Evolutionary conservation across 495 filamentous ascomycete genomes (phyloP), one percentile per base, ranked within the genome.

Genomic region (Hypoxylon fuscum): DNA sequence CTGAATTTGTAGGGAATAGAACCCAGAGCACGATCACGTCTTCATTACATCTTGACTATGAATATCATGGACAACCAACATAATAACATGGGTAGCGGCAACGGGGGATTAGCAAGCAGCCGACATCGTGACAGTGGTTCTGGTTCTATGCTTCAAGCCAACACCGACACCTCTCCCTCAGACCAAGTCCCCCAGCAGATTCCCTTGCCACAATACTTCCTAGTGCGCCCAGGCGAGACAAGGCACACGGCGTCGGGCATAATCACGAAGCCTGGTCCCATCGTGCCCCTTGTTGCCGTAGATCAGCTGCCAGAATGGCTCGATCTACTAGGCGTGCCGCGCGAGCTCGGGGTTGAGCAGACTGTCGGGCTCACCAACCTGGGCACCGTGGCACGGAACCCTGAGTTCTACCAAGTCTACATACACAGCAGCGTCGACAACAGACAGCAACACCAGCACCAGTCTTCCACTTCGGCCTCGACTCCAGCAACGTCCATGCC

Each of bases 281-380:
- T 78, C 22, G 77, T 81, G 10, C 80, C 78, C 0, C 73, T 82
- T 15, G 68, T 82, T 17, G 68, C 77, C 0, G 67, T 76, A 9
- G 79, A 80, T 53, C 74, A 81, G 59, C 74, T 83, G 0, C 80
- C 77, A 0, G 68, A 67, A 5, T 74, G 71, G 64, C 50, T 79
- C 10, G 58, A 77, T 12, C 52, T 81, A 15, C 43, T 71, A 15
- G 74, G 72, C 10, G 59, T 76, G 4, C 77, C 77, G 14, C 74
- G 79, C 5, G 59, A 75, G 49, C 64, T 81, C 22, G 54, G 32
- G 21, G 32, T 71, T 2, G 73, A 77, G 52, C 66, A 78, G 45
- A 77, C 74, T 6, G 62, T 69, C 5, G 71, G 71, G 9, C 72
- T 81, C 42, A 49, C 45, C 11, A 76, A 78, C 55, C 62, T 82